A percentile compares a stretch with the other conserved stretches of the same genome.
Evolutionary conservation across 345 rosid species (phyloP).

Genomic region (Nephelium lappaceum): DNA sequence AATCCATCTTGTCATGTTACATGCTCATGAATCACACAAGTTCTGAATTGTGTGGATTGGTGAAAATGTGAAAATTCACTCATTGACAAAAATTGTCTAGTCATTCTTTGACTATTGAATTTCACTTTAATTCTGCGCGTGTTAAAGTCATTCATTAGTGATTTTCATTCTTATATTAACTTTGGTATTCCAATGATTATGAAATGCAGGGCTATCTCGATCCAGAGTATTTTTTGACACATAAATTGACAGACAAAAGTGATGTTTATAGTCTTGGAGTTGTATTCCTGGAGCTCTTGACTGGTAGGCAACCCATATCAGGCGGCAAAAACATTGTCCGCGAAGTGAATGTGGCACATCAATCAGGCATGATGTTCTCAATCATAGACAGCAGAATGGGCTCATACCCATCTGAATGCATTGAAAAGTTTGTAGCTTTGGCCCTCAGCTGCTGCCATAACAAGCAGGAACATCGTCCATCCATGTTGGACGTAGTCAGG

Average conservation of each 20-base stretch:
- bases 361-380: conserved; percentile 60
- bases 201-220: conserved; percentile 80
- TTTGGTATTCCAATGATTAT: not conserved
- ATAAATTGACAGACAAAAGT: conserved; percentile 87
- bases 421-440: conserved; percentile 54
- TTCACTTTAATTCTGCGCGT: too few species aligned
- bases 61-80: too few species aligned
- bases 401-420: conserved; percentile 67
- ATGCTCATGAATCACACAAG: not conserved
- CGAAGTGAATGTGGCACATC: conserved; percentile 65
- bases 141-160: too few species aligned
- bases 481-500: conserved; percentile 69
- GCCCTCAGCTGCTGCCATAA: conserved; percentile 74
- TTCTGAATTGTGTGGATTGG: too few species aligned
- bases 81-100: too few species aligned
- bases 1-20: not conserved
- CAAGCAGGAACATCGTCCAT: conserved; percentile 65
- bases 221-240: conserved; percentile 94
- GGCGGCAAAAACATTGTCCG: conserved; percentile 92
- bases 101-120: too few species aligned
- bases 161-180: not conserved
- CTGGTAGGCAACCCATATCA: conserved; percentile 85
- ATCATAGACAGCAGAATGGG: conserved; percentile 81
- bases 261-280: conserved; percentile 95
- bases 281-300: conserved; percentile 84